Percentiles rank a stretch among this genome's conserved stretches.
Evolutionary conservation across 495 filamentous ascomycete genomes (phyloP).

Genomic region (Staphylotrichum tortipilum): DNA sequence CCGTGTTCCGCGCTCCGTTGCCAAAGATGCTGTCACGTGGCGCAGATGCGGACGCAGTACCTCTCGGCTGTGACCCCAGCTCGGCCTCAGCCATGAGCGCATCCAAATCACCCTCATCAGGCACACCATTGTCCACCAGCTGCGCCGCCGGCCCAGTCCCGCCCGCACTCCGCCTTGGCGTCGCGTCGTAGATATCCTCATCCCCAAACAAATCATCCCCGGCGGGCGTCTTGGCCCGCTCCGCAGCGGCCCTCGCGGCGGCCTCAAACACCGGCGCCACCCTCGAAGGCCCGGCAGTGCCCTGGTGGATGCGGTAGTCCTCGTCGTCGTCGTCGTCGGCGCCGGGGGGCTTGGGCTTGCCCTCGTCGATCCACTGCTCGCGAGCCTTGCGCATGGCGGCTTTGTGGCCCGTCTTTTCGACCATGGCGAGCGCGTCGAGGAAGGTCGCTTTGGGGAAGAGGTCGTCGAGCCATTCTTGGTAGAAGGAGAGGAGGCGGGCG

Average conservation of each 20-base stretch:
- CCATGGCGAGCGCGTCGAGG: slow-evolving; percentile 77
- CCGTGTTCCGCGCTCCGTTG: background rate
- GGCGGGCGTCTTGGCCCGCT: slow-evolving; percentile 23
- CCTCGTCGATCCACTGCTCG: slow-evolving; percentile 73
- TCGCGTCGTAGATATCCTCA: slow-evolving; percentile 38
- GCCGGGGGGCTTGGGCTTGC: slow-evolving; percentile 41
- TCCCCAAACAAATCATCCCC: slow-evolving; percentile 28
- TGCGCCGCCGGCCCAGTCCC: slow-evolving; percentile 5
- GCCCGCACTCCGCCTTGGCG: slow-evolving; percentile 18
- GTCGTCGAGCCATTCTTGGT: slow-evolving; percentile 95
- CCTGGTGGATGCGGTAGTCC: slow-evolving; percentile 21
- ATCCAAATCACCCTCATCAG: slow-evolving; percentile 44
- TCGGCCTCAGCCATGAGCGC: slow-evolving; percentile 43
- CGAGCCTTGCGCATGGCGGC: slow-evolving; percentile 62
- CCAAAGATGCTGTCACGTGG: slow-evolving; percentile 29
- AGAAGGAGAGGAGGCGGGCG: slow-evolving; percentile 72
- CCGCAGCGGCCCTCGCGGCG: background rate
- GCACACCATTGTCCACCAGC: slow-evolving; percentile 19
- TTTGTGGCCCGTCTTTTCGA: slow-evolving; percentile 88
- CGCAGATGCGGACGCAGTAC: background rate
- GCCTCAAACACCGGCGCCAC: slow-evolving; percentile 45
- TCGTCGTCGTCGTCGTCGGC: slow-evolving; percentile 45
- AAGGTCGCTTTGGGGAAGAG: slow-evolving; percentile 94
- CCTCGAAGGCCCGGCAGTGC: slow-evolving; percentile 12
- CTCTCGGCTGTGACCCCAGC: slow-evolving; percentile 11